Conservation (phyloP, 2,329 filamentous ascomycete species). For the Aspergillus brasiliensis region DNA sequence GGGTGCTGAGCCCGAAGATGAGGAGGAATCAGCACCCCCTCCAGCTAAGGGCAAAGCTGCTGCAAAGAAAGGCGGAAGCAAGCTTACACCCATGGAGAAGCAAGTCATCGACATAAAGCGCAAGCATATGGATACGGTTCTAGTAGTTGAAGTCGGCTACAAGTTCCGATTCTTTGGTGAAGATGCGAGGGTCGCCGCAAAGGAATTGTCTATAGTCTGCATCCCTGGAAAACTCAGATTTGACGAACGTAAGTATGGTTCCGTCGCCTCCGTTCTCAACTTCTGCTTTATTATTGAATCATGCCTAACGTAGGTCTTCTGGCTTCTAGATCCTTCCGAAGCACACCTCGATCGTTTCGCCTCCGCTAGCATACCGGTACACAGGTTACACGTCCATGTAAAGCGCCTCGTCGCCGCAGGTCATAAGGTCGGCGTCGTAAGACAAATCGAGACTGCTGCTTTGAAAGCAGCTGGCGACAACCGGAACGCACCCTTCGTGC, state of each 20-base stretch:
- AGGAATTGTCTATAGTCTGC: conserved; percentile 90
- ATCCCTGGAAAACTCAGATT: conserved; percentile 94
- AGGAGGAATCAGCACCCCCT: conserved; percentile 51
- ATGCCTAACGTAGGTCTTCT: neutral
- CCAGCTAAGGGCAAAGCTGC: conserved; percentile 49
- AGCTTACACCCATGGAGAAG: conserved; percentile 91
- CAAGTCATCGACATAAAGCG: conserved; percentile 94
- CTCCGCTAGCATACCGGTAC: conserved; percentile 92
- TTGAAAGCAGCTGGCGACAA: conserved; percentile 95
- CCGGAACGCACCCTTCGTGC: conserved; percentile 84
- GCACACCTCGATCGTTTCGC: conserved; percentile 90
- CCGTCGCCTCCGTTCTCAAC: neutral
- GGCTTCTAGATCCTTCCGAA: conserved; percentile 71
- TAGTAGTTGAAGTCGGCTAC: conserved; percentile 95
- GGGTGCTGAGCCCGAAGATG: conserved; percentile 60
- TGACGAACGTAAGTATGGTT: conserved; percentile 69
- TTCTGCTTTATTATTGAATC: neutral
- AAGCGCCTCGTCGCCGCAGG: conserved; percentile 90
- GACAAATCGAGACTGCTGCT: conserved; percentile 92
- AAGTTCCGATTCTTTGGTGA: conserved; percentile 98
- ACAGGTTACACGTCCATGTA: conserved; percentile 87
- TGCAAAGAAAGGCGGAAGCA: conserved; percentile 73
- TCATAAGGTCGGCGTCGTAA: conserved; percentile 92
- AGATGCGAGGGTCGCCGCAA: conserved; percentile 84
- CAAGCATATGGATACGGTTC: conserved; percentile 82